These are phyloP conservation scores for Candida mattraensis DNA, from an alignment of 805 yeast species.

Conservation along the genomic window DNA sequence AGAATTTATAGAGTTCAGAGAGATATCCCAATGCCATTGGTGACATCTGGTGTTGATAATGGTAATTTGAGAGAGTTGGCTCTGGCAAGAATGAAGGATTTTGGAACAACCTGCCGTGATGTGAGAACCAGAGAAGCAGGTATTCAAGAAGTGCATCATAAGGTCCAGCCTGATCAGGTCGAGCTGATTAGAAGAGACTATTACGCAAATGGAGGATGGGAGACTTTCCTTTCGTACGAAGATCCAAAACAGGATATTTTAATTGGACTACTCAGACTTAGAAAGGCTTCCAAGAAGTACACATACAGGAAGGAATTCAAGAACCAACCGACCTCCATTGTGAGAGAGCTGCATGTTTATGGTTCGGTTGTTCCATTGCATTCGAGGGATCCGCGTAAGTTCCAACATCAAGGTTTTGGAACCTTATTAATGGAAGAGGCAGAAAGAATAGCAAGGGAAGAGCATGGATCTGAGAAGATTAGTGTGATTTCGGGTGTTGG, in stretches of 20 bases:
- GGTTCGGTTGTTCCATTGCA: conserved; percentile 97
- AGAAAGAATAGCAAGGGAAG: conserved; percentile 90
- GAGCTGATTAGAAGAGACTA: conserved; percentile 94
- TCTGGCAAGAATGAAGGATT: conserved; percentile 95
- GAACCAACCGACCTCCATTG: conserved; percentile 83
- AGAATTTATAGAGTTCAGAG: conserved; percentile 97
- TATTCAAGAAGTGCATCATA: conserved; percentile 96
- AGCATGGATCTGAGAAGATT: conserved; percentile 88
- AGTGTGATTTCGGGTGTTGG: conserved; percentile 98
- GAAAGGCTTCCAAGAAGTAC: conserved; percentile 85
- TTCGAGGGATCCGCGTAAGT: conserved; percentile 94
- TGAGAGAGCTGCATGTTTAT: conserved; percentile 95
- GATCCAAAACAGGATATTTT: conserved; percentile 96
- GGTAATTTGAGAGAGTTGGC: conserved; percentile 96
- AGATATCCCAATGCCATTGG: conserved; percentile 99
- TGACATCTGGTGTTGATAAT: conserved; percentile 96
- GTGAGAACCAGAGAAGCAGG: conserved; percentile 98
- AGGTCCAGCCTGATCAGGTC: conserved; percentile 95
- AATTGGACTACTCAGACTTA: conserved; percentile 83
- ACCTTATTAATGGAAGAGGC: conserved; percentile 98
- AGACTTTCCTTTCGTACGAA: conserved; percentile 92
- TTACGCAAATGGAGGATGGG: conserved; percentile 98
- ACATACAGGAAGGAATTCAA: conserved; percentile 89
- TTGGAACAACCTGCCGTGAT: conserved; percentile 94
- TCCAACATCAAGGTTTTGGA: conserved; percentile 99